Conservation (phyloP, 2,329 filamentous ascomycete genomes). For the Fusarium pseudonygamai region DNA sequence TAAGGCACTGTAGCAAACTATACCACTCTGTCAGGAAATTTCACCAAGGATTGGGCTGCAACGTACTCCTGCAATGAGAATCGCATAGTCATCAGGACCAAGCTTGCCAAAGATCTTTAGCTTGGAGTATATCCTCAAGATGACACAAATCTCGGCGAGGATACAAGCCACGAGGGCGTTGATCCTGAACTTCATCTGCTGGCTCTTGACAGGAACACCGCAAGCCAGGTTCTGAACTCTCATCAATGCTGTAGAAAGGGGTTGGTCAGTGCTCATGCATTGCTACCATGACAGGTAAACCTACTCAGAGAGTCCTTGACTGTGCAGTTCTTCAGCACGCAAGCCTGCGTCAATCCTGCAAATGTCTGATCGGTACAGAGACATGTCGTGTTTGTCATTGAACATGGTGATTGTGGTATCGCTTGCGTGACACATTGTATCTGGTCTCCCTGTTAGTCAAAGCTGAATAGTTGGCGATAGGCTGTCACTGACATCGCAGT, state of each 20-base stretch:
- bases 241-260: not conserved
- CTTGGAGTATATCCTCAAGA: constrained; percentile 25
- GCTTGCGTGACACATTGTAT: constrained; percentile 23
- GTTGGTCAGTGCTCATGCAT: not conserved
- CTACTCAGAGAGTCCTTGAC: constrained; percentile 31
- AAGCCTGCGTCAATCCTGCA: constrained; percentile 18
- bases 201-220: constrained; percentile 22
- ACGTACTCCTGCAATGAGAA: constrained; percentile 28
- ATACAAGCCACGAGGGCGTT: constrained; percentile 24
- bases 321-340: constrained; percentile 19
- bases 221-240: constrained; percentile 24
- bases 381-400: constrained; percentile 26
- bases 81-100: constrained; percentile 20
- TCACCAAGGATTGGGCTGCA: rapidly evolving
- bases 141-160: constrained; percentile 19
- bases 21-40: not conserved
- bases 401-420: constrained; percentile 20
- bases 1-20: constrained; percentile 30
- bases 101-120: constrained; percentile 23
- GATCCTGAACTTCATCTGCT: constrained; percentile 26
- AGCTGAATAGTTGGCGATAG: not conserved
- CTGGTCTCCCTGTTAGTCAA: constrained; percentile 4
- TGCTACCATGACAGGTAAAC: not conserved
- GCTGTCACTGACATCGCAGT: constrained; percentile 12
- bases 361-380: constrained; percentile 30